These are phyloP conservation scores for Pholiota microspora DNA, from an alignment of 768 basidiomycete species.

Conservation along the genomic window DNA sequence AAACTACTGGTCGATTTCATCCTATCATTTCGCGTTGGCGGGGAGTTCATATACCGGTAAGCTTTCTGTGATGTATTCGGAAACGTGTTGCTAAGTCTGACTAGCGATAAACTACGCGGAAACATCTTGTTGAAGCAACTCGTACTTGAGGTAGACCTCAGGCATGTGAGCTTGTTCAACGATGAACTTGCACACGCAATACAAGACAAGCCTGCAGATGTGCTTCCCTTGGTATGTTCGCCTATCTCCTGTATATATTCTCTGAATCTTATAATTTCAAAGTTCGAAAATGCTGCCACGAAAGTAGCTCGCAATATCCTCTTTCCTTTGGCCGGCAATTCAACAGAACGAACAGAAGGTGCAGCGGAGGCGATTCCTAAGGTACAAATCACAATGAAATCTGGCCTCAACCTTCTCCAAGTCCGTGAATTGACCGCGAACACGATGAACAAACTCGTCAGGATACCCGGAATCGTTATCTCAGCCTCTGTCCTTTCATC, in stretches of 20 bases:
- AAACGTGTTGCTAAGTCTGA: constrained; percentile 17
- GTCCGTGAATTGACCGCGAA: constrained; percentile 93
- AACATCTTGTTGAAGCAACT: constrained; percentile 89
- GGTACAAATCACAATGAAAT: constrained; percentile 84
- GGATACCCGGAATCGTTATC: constrained; percentile 97
- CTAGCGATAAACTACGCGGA: constrained; percentile 82
- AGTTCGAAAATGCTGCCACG: constrained; percentile 93
- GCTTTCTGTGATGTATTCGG: constrained; percentile 15
- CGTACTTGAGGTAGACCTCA: constrained; percentile 82
- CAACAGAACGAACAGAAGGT: constrained; percentile 39
- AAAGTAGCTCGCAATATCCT: constrained; percentile 82
- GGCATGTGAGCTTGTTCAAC: constrained; percentile 79
- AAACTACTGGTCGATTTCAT: constrained; percentile 83
- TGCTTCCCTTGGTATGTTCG: constrained; percentile 73
- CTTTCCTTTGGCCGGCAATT: constrained; percentile 67
- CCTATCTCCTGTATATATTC: neutral
- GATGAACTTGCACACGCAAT: constrained; percentile 92
- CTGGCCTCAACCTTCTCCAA: constrained; percentile 90
- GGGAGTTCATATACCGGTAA: constrained; percentile 90
- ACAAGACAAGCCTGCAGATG: constrained; percentile 86
- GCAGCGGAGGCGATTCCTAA: constrained; percentile 48
- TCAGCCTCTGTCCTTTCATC: constrained; percentile 93
- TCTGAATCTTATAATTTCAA: neutral
- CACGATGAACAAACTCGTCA: constrained; percentile 93
- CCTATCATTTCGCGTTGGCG: constrained; percentile 82